Percentiles rank a stretch among this genome's conserved stretches.
These are phyloP conservation scores for Schizonepeta tenuifolia DNA, from an alignment of 257 asterid genomes.

Conservation along the genomic window DNA sequence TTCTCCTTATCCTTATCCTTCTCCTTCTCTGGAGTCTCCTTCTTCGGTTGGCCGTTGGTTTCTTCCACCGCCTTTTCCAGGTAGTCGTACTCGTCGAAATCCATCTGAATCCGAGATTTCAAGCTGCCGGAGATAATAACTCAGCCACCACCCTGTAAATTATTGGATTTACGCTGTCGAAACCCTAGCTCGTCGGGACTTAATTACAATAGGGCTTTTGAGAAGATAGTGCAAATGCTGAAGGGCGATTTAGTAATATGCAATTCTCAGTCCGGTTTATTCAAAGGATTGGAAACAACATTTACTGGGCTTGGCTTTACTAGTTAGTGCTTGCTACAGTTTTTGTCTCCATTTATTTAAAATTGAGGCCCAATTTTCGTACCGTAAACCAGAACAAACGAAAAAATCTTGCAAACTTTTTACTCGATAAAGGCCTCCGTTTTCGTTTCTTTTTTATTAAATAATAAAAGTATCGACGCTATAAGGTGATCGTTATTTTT, in stretches of 20 bases:
- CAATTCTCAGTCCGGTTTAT: too few relatives aligned
- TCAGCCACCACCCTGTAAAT: neutral
- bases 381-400: too few relatives aligned
- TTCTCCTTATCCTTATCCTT: constrained; percentile 54
- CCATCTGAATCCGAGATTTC: constrained; percentile 49
- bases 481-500: too few relatives aligned
- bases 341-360: too few relatives aligned
- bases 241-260: constrained; percentile 5
- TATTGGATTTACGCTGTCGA: constrained; percentile 28
- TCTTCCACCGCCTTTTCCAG: constrained; percentile 92
- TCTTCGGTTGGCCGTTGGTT: constrained; percentile 66
- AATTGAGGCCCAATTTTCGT: too few relatives aligned
- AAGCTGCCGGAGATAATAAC: constrained; percentile 21
- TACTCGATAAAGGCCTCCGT: too few relatives aligned
- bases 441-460: too few relatives aligned
- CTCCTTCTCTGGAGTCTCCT: constrained; percentile 55
- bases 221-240: neutral
- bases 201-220: constrained; percentile 38
- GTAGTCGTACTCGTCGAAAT: constrained; percentile 98
- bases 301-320: constrained; percentile 4
- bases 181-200: constrained; percentile 37
- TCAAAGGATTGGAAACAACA: too few relatives aligned
- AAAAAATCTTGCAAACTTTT: too few relatives aligned
- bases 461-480: too few relatives aligned
- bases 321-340: too few relatives aligned